Base-by-base conservation (phyloP, 225 moss, liverwort and hornwort genomes). In the Thuidium tamariscinum region DNA sequence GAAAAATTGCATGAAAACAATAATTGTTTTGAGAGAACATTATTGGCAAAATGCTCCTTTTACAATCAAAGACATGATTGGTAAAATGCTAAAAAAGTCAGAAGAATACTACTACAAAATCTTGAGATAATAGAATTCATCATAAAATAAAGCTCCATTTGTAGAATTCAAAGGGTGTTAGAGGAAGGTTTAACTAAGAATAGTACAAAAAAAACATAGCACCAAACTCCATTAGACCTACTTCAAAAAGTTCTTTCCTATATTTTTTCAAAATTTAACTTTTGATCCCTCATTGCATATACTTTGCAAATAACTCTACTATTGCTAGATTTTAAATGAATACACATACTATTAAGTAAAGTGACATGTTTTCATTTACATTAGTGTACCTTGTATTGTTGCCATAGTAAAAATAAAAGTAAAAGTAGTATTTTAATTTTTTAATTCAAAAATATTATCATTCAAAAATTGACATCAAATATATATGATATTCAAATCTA, bases 71-170 rank as follows among this genome's bases (percentile, higher is more conserved):
- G n/a, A n/a, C n/a, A n/a, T n/a, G n/a, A n/a, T n/a, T n/a, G n/a
- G n/a, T n/a, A n/a, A n/a, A n/a, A n/a, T n/a, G n/a, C n/a, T 44
- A 44, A 44, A 44, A 44, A 44, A 44, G n/a, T 44, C 44, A 0
- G 3, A 32, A 29, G 3, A 46, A 71, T 71, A 13, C 10, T 0
- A 48, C 6, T 71, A 10, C 5, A 30, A 73, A 18, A 69, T 41
- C 41, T 13, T 41, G 5, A 1, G 2, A 25, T 2, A 8, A 15
- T 65, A 39, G 13, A 41, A 2, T 13, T 41, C 25, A 41, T 25
- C 0, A 3, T 10, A 41, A 41, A 26, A 1, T 7, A 2, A 7
- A 2, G 1, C 15, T 4, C 5, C 4, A 4, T 39, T 69, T 26
- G 26, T 41, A 41, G 22, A 56, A 56, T 9, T 56, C 11, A 2